These are phyloP conservation scores for Hirsutella rhossiliensis DNA, from an alignment of 2,329 filamentous ascomycete genomes.

Conservation along the genomic window DNA sequence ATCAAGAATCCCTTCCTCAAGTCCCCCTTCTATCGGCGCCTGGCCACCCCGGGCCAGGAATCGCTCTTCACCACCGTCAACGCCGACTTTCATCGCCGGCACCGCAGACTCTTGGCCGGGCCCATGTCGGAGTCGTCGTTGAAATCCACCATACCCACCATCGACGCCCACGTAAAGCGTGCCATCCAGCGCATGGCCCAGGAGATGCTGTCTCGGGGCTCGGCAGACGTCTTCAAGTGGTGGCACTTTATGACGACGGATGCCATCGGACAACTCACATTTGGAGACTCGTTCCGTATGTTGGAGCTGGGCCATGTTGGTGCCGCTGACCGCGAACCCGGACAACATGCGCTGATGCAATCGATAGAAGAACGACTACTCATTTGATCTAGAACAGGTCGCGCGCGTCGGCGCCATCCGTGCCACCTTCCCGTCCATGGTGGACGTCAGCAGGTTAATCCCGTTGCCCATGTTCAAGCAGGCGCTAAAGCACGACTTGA, in stretches of 20 bases:
- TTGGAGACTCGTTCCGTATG: slow-evolving; percentile 42
- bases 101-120: slow-evolving; percentile 28
- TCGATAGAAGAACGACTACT: slow-evolving; percentile 23
- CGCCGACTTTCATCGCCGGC: slow-evolving; percentile 22
- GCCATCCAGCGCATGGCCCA: slow-evolving; percentile 29
- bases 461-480: slow-evolving; percentile 11
- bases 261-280: slow-evolving; percentile 38
- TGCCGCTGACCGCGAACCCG: not conserved
- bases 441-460: slow-evolving; percentile 8
- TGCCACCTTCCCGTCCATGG: slow-evolving; percentile 15
- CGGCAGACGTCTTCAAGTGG: slow-evolving; percentile 39
- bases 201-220: slow-evolving; percentile 25
- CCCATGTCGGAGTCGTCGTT: slow-evolving; percentile 25
- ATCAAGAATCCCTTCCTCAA: slow-evolving; percentile 13
- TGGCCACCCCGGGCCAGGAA: slow-evolving; percentile 7
- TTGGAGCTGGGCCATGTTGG: slow-evolving; percentile 36
- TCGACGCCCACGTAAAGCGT: slow-evolving; percentile 23
- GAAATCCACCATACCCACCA: slow-evolving; percentile 14
- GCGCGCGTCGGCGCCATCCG: slow-evolving; percentile 11
- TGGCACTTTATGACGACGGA: slow-evolving; percentile 41
- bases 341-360: not conserved
- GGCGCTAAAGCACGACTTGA: slow-evolving; percentile 2
- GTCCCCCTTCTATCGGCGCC: slow-evolving; percentile 8
- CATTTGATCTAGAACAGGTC: slow-evolving; percentile 21
- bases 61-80: slow-evolving; percentile 28